These are phyloP conservation scores for Hibiscus syriacus DNA, from an alignment of 345 rosid genomes.

Conservation along the genomic window DNA sequence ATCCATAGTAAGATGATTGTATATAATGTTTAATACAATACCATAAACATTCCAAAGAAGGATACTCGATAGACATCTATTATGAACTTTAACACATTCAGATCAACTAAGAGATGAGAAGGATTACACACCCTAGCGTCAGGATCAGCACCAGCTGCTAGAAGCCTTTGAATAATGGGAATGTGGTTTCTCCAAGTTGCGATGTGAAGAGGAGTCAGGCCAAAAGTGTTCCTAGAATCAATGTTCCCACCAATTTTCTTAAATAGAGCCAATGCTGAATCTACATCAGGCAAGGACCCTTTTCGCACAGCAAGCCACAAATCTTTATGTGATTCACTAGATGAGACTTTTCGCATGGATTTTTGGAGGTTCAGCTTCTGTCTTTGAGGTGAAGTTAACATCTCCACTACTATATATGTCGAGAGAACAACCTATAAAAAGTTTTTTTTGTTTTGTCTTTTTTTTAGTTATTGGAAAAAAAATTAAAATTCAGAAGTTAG, in stretches of 20 bases:
- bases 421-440: background rate
- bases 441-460: too few relatives aligned
- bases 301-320: slow-evolving; percentile 65
- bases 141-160: slow-evolving; percentile 93
- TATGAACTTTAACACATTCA: background rate
- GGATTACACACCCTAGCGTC: slow-evolving; percentile 79
- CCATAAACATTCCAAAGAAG: background rate
- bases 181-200: slow-evolving; percentile 93
- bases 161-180: slow-evolving; percentile 81
- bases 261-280: slow-evolving; percentile 45
- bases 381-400: slow-evolving; percentile 47
- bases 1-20: background rate
- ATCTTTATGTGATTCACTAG: slow-evolving; percentile 48
- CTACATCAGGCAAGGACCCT: slow-evolving; percentile 84
- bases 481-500: background rate
- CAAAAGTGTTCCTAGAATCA: slow-evolving; percentile 62
- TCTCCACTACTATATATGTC: slow-evolving; percentile 35
- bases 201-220: slow-evolving; percentile 81
- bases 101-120: slow-evolving; percentile 7
- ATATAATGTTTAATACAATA: background rate
- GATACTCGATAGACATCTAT: background rate
- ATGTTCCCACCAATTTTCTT: slow-evolving; percentile 83
- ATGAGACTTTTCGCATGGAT: slow-evolving; percentile 37
- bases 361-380: slow-evolving; percentile 47
- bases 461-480: background rate